Percentiles rank a stretch among this genome's conserved stretches.
Conservation (phyloP, 2,329 filamentous ascomycete genomes). For the Escovopsis sp. region DNA sequence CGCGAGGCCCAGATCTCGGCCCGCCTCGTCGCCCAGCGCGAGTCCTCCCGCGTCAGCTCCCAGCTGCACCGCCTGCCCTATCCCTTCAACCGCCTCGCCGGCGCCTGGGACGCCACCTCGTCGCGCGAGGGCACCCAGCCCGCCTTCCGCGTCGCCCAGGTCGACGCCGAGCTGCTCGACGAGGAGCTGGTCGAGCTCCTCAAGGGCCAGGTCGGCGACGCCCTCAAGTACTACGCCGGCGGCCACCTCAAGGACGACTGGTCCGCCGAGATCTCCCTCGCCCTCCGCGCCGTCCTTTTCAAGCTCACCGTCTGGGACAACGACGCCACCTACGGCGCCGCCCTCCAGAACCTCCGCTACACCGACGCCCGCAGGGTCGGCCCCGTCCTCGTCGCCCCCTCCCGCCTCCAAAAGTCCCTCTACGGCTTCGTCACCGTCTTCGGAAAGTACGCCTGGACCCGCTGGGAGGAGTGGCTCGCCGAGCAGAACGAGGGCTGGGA, state of each 20-base stretch:
- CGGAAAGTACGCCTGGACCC: conserved; percentile 79
- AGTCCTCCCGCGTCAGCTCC: conserved; percentile 38
- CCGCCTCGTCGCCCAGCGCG: conserved; percentile 32
- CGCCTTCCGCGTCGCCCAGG: conserved; percentile 84
- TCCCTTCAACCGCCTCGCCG: conserved; percentile 46
- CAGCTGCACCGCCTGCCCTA: conserved; percentile 43
- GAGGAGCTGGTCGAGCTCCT: conserved; percentile 81
- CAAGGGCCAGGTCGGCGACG: conserved; percentile 74
- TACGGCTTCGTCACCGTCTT: conserved; percentile 80
- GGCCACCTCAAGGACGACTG: conserved; percentile 69
- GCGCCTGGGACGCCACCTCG: conserved; percentile 54
- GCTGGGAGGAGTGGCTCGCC: conserved; percentile 79
- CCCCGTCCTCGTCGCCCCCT: conserved; percentile 52
- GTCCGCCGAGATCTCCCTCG: conserved; percentile 69
- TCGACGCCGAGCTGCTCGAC: conserved; percentile 89
- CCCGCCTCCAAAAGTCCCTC: conserved; percentile 65
- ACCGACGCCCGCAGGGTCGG: conserved; percentile 61
- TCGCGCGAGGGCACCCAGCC: conserved; percentile 64
- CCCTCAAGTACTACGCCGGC: conserved; percentile 71
- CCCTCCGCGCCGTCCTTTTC: conserved; percentile 66
- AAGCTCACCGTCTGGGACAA: conserved; percentile 96
- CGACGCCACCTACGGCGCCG: conserved; percentile 85
- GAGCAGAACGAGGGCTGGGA: conserved; percentile 61
- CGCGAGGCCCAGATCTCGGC: conserved; percentile 53
- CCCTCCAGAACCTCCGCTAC: conserved; percentile 81